Evolutionary conservation across 371 early-diverging fungal genomes (phyloP), one percentile per base, ranked within the genome.

Genomic region (Mortierella sp.): DNA sequence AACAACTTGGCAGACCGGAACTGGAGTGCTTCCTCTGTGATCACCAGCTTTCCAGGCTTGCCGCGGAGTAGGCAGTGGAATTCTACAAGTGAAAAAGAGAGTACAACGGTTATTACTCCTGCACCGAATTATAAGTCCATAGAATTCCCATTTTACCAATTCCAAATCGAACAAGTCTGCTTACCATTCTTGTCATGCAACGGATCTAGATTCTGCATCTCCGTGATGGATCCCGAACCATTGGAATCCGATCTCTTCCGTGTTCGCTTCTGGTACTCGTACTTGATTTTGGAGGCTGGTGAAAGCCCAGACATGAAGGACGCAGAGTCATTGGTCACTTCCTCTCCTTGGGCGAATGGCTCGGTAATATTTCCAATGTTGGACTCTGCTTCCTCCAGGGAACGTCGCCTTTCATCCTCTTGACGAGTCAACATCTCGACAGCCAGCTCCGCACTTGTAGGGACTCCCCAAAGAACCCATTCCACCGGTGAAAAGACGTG

Each of bases 401-500:
- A 31, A 31, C 40, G 64, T 5, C 53, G 74, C 19, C 46, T 59
- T 31, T 73, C 78, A 0, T 81, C 82, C 34, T 74, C 74, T 64
- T 77, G 79, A 2, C 61, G 59, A 9, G 79, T 77, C 51, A 86
- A 34, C 77, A 76, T 67, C 26, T 81, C 82, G 0, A 86, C 77
- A 28, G 79, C 86, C 19, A 86, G 73, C 26, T 86, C 86, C 0
- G 86, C 82, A 53, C 75, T 79, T 13, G 82, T 86, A 5, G 86
- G 86, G 0, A 86, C 79, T 44, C 70, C 76, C 86, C 86, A 86
- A 8, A 86, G 80, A 51, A 86, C 51, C 86, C 79, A 86, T 46
- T 86, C 86, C 26, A 82, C 67, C 6, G 86, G 86, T 0, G 86
- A 86, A 40, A 86, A 86, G 14, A 86, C 69, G 51, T 86, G 86